Evolutionary conservation across 345 rosid genomes (phyloP).

Genomic region (Syzygium aqueum): DNA sequence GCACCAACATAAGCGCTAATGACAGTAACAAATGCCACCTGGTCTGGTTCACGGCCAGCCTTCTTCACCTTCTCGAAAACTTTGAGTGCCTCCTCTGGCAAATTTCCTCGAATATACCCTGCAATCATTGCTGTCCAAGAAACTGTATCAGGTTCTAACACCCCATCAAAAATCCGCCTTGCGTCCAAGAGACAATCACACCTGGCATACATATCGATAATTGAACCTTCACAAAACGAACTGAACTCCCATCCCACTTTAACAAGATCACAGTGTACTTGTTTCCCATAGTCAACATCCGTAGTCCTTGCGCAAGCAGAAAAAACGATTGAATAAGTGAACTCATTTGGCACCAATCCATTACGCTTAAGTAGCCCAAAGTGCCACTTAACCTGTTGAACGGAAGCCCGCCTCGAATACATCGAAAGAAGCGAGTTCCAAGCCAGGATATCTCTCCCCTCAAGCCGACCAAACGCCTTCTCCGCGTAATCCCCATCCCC

Average conservation of each 20-base stretch:
- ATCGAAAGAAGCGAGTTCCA: slow-evolving; percentile 80
- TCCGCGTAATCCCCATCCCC: slow-evolving; percentile 42
- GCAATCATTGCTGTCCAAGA: slow-evolving; percentile 85
- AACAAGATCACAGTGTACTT: slow-evolving; percentile 46
- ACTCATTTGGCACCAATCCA: slow-evolving; percentile 56
- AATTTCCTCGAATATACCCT: slow-evolving; percentile 61
- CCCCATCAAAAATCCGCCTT: slow-evolving; percentile 47
- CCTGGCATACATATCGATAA: slow-evolving; percentile 83
- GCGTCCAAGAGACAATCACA: slow-evolving; percentile 46
- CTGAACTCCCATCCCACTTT: slow-evolving; percentile 50
- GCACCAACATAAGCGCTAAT: slow-evolving; percentile 46
- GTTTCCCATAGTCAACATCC: slow-evolving; percentile 42
- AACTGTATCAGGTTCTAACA: slow-evolving; percentile 51
- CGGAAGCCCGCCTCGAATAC: slow-evolving; percentile 43
- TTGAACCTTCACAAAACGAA: slow-evolving; percentile 62
- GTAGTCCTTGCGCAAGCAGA: slow-evolving; percentile 57
- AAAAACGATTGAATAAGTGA: slow-evolving; percentile 59
- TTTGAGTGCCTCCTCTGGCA: slow-evolving; percentile 55
- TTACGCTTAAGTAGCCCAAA: slow-evolving; percentile 25
- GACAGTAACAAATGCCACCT: slow-evolving; percentile 56
- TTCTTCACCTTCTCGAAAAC: slow-evolving; percentile 51
- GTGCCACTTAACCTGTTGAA: slow-evolving; percentile 25
- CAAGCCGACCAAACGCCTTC: slow-evolving; percentile 46
- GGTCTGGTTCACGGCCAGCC: slow-evolving; percentile 55
- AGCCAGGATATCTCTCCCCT: slow-evolving; percentile 42